phyloP scores from a whole-genome alignment of 2,329 filamentous ascomycete species.

The Curvularia spicifera region DNA sequence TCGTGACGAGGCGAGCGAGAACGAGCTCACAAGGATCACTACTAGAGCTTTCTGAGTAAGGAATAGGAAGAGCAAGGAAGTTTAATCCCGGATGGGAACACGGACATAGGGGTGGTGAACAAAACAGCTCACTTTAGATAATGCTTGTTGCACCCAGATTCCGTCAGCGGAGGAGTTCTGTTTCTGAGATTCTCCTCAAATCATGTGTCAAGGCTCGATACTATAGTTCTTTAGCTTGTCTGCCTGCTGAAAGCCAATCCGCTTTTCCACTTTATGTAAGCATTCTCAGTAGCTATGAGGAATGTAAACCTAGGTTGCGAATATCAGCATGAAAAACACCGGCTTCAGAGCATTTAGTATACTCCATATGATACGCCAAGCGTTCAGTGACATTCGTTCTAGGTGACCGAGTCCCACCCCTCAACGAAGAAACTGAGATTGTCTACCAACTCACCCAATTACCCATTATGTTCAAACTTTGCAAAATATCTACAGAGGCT shows the following conservation, averaged over 20 bases:
- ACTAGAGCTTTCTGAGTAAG: constrained; percentile 3
- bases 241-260: not conserved
- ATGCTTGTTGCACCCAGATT: not conserved
- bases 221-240: not conserved
- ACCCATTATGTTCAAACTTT: too few species aligned
- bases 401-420: too few species aligned
- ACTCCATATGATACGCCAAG: not conserved
- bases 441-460: too few species aligned
- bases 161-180: not conserved
- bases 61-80: not conserved
- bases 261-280: not conserved
- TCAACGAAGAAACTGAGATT: too few species aligned
- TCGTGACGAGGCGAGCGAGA: constrained; percentile 13
- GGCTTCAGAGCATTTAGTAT: not conserved
- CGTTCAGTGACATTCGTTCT: not conserved
- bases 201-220: not conserved
- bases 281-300: not conserved
- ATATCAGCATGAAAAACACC: not conserved
- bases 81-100: not conserved
- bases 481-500: too few species aligned
- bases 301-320: not conserved
- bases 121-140: too few species aligned
- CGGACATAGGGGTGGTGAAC: too few species aligned
- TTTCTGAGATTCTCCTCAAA: not conserved
- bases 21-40: constrained; percentile 7